Base-by-base conservation (phyloP, 1,284 basidiomycete species). In the Cryptococcus maquisensis region DNA sequence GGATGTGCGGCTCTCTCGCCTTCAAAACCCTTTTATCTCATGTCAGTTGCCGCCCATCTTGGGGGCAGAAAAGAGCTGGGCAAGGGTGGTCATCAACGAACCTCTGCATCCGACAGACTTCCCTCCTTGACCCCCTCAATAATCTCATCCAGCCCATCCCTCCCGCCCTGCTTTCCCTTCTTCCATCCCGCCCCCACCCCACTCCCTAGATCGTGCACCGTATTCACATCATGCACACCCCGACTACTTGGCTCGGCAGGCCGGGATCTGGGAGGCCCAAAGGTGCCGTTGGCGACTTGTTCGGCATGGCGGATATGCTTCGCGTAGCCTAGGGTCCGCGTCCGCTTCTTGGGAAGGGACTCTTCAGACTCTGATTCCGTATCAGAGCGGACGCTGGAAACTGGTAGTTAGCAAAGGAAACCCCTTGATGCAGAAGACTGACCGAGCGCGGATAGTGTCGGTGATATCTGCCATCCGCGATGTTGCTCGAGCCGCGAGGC, bases 121-220 rank as follows among this genome's bases (percentile, higher is more conserved):
- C 70, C 69, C n/a, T 63, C 55, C 39, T 54, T 57, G 1, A 73
- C 48, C 2, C 71, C 72, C 0, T 57, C 59, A 2, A 74, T 72
- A 59, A 74, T 56, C 5, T 59, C 58, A 46, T 74, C 72, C 28
- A 74, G 55, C 0, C 55, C 71, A 53, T 74, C 72, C 45, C 61
- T 51, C 20, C 60, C 50, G 3, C 49, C 55, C 3, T 20, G 55
- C 0, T 18, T 24, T 1, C 57, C 54, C 13, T 54, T 49, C 16
- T 56, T 41, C 72, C 72, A 74, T 5, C 69, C 65, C 2, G 67
- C 65, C 3, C 67, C 39, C 10, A 10, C 28, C 6, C 10, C 67
- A 10, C 41, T 23, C 0, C 65, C 42, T 2, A 60, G 35, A 2
- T 36, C 44, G 60, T 72, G 72, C 1, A 55, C 51, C 2, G 71